Evolutionary conservation across 2,329 filamentous ascomycete genomes (phyloP).

Genomic region (Graphiopsis chlorocephala): DNA sequence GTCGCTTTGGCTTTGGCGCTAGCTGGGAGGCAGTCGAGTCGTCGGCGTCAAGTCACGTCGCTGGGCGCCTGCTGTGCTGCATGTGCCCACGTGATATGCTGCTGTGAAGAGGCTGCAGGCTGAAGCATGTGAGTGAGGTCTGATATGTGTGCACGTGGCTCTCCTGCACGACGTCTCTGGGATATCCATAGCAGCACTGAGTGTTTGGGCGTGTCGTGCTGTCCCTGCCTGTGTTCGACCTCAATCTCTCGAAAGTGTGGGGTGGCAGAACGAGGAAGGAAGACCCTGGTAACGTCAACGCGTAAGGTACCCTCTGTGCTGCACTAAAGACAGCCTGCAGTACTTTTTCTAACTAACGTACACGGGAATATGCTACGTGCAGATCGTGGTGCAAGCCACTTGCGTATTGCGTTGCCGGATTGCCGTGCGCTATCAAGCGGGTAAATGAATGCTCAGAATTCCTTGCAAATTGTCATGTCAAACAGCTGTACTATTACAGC

Average conservation of each 20-base stretch:
- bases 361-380: not conserved
- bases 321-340: too few relatives aligned
- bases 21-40: not conserved
- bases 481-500: not conserved
- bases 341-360: not conserved
- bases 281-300: not conserved
- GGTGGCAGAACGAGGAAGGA: not conserved
- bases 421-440: not conserved
- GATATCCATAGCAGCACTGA: not conserved
- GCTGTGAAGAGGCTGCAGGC: not conserved
- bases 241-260: not conserved
- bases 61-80: not conserved
- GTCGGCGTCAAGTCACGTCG: not conserved
- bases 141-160: not conserved
- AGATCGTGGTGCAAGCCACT: not conserved
- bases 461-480: not conserved
- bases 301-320: not conserved
- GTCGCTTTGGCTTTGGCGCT: conserved; percentile 7
- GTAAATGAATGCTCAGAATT: not conserved
- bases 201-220: not conserved
- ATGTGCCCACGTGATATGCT: not conserved
- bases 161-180: not conserved
- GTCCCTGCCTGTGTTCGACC: not conserved
- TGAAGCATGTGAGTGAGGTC: not conserved
- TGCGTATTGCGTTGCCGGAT: not conserved